Conservation (phyloP, 1,284 basidiomycete species). For the Rhodotorula sp. region DNA sequence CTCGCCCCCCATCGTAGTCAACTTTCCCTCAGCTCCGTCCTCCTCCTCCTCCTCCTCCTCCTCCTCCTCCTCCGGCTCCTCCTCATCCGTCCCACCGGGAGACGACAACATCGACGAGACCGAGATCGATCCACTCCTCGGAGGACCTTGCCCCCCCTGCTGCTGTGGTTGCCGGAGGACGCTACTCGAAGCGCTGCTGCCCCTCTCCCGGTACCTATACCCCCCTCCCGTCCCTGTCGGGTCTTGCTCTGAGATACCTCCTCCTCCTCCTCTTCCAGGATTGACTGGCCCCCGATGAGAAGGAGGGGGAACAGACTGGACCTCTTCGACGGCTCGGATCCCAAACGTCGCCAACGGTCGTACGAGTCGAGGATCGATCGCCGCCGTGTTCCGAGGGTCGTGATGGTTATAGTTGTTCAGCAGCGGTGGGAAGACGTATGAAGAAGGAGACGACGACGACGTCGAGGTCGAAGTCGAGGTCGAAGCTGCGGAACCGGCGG, state of each 20-base stretch:
- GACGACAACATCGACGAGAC: neutral
- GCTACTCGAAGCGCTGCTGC: conserved; percentile 28
- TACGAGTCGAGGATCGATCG: neutral
- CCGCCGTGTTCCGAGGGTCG: too few species aligned
- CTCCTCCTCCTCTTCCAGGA: neutral
- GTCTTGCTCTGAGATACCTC: neutral
- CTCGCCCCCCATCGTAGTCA: too few species aligned
- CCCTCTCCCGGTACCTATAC: conserved; percentile 12
- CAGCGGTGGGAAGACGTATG: too few species aligned
- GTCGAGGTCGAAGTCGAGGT: neutral
- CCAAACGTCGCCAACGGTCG: conserved; percentile 27
- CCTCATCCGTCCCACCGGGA: neutral
- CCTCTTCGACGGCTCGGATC: conserved; percentile 23
- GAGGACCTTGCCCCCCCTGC: conserved; percentile 3
- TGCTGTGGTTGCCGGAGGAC: conserved; percentile 8
- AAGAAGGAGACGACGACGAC: too few species aligned
- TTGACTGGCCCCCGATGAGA: too few species aligned
- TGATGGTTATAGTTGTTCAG: too few species aligned
- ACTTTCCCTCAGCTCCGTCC: too few species aligned
- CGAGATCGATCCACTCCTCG: neutral
- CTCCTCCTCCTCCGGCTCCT: neutral
- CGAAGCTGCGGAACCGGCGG: neutral
- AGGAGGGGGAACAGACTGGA: neutral
- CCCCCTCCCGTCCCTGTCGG: neutral
- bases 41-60: conserved; percentile 16